Conservation (phyloP, 108 stramenopile species). For the Seminavis robusta region DNA sequence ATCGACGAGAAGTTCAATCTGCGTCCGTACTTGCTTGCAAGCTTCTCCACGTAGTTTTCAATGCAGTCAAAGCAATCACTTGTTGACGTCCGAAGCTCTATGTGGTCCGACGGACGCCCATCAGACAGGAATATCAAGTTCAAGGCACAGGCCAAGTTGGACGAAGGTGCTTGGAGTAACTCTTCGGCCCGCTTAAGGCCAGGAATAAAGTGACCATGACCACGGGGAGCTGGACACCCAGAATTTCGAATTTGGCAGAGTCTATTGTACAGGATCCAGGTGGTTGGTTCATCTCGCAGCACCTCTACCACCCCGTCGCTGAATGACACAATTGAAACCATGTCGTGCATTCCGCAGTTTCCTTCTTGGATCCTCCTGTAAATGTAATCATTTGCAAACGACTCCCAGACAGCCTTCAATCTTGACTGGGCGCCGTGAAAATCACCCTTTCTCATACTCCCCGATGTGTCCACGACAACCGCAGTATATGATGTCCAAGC, state of each 20-base stretch:
- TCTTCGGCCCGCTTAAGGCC: no score
- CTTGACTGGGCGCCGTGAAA: slow-evolving; percentile 30
- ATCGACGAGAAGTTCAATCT: slow-evolving; percentile 35
- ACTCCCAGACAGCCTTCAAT: slow-evolving; percentile 39
- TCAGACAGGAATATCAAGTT: slow-evolving; percentile 38
- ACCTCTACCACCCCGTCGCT: slow-evolving; percentile 27
- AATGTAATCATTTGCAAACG: slow-evolving; percentile 35
- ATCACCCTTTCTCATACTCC: slow-evolving; percentile 33
- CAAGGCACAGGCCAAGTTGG: no score
- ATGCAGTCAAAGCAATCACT: neutral
- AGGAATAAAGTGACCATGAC: no score
- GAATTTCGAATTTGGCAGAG: no score
- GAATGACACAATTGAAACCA: neutral
- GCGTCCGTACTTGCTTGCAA: slow-evolving; percentile 33
- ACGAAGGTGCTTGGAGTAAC: no score
- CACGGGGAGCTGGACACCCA: no score
- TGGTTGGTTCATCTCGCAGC: slow-evolving; percentile 19
- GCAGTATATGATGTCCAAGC: slow-evolving; percentile 46
- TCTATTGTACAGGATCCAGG: slow-evolving; percentile 12
- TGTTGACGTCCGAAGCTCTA: neutral
- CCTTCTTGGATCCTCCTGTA: slow-evolving; percentile 5
- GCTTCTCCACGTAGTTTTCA: neutral
- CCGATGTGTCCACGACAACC: slow-evolving; percentile 40
- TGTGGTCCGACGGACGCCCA: slow-evolving; percentile 36
- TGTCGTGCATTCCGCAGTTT: neutral